Evolutionary conservation across 192 early-diverging fungal species (phyloP).

Genomic region (Jimgerdemannia lactiflua): DNA sequence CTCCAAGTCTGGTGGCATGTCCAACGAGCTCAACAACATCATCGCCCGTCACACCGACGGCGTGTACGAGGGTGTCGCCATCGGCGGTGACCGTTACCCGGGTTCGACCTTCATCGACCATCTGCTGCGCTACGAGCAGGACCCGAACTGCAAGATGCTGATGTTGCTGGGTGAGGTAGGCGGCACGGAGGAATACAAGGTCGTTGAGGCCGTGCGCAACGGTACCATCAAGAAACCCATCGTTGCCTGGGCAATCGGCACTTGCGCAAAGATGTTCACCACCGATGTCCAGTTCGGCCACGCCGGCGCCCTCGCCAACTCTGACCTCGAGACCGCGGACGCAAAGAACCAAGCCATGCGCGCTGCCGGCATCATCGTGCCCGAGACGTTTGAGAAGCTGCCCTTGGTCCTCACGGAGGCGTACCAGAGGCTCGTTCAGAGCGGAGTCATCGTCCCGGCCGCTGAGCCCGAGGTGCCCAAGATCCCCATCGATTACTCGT

Average conservation of each 20-base stretch:
- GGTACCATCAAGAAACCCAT: slow-evolving; percentile 97
- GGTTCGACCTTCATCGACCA: slow-evolving; percentile 99
- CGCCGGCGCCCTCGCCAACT: slow-evolving; percentile 95
- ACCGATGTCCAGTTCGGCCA: slow-evolving; percentile 99
- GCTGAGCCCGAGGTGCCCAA: slow-evolving; percentile 94
- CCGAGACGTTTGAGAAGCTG: slow-evolving; percentile 95
- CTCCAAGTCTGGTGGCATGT: slow-evolving; percentile 99
- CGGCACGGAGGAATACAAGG: slow-evolving; percentile 95
- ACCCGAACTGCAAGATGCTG: slow-evolving; percentile 92
- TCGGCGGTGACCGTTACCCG: slow-evolving; percentile 98
- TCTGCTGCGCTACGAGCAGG: slow-evolving; percentile 90
- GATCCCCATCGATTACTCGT: slow-evolving; percentile 99
- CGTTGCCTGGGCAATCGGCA: slow-evolving; percentile 99
- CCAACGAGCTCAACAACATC: slow-evolving; percentile 99
- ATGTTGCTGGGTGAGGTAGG: slow-evolving; percentile 97
- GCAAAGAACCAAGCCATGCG: slow-evolving; percentile 92
- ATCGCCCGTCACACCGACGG: slow-evolving; percentile 94
- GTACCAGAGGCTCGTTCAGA: slow-evolving; percentile 73
- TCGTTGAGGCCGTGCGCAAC: slow-evolving; percentile 87
- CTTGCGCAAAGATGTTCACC: slow-evolving; percentile 98
- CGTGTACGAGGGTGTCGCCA: slow-evolving; percentile 98
- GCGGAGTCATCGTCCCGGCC: slow-evolving; percentile 64
- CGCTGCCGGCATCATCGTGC: slow-evolving; percentile 86
- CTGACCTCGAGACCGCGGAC: slow-evolving; percentile 92
- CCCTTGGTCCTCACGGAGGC: slow-evolving; percentile 77